Evolutionary conservation across 805 yeast genomes (phyloP).

Genomic region (Ogataea ramenticola): DNA sequence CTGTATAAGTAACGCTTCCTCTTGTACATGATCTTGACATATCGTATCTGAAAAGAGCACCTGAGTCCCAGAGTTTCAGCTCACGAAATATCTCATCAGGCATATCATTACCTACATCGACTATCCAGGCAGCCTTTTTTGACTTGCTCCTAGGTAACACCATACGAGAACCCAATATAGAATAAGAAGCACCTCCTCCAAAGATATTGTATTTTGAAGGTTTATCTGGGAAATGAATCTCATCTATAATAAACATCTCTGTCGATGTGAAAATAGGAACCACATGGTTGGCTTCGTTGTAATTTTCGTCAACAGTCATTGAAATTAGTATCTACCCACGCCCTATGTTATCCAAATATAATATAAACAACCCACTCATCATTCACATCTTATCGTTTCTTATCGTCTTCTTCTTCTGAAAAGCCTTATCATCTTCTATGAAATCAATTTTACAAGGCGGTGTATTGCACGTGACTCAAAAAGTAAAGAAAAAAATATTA

Average conservation of each 20-base stretch:
- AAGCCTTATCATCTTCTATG: too few relatives aligned
- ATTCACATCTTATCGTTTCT: too few relatives aligned
- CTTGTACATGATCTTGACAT: constrained; percentile 57
- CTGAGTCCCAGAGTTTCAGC: constrained; percentile 56
- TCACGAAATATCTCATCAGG: constrained; percentile 40
- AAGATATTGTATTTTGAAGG: constrained; percentile 41
- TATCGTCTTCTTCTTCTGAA: too few relatives aligned
- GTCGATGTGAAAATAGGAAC: constrained; percentile 46
- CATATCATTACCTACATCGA: constrained; percentile 78
- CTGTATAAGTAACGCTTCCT: constrained; percentile 73
- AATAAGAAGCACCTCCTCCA: constrained; percentile 91
- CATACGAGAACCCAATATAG: constrained; percentile 66
- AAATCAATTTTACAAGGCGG: too few relatives aligned
- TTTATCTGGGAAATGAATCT: constrained; percentile 51
- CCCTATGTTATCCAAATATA: too few relatives aligned
- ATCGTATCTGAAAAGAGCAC: constrained; percentile 48
- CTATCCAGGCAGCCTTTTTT: constrained; percentile 49
- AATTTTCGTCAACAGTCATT: constrained; percentile 3
- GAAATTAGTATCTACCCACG: background rate
- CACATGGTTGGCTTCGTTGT: background rate
- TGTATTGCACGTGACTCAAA: too few relatives aligned
- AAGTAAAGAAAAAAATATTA: too few relatives aligned
- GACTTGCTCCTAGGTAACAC: constrained; percentile 32
- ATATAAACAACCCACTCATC: too few relatives aligned
- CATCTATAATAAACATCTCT: constrained; percentile 91